Evolutionary conservation across 495 filamentous ascomycete species (phyloP), one percentile per base, ranked within the genome.

Genomic region (Durotheca rogersii): DNA sequence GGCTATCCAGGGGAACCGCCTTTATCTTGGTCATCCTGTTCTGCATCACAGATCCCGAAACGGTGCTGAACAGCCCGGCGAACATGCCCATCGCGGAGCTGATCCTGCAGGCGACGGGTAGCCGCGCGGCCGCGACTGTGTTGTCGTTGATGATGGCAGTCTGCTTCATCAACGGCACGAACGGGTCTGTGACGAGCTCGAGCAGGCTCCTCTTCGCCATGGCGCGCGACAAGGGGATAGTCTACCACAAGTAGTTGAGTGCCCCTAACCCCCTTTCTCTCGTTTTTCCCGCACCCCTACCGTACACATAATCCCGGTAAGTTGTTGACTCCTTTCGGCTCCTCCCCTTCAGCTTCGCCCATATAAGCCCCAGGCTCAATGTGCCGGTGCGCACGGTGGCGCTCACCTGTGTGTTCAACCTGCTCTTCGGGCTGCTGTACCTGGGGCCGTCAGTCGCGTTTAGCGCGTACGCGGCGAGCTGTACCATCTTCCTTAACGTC

Each of bases 221-320:
- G 53, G 73, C 79, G n/a, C 72, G 80, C n/a, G 80, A 82, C 44
- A 75, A 75, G 47, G 79, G 80, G 2, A 66, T 81, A 2, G 72
- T 74, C 0, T 64, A 53, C 43, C 75, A 70, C 50, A 41, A 62
- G 27, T 70, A 58, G 66, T 69, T 42, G 34, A 17, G 12, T 14
- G n/a, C n/a, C n/a, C n/a, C n/a, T n/a, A n/a, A n/a, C 7, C 9
- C 11, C 23, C 11, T 29, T 34, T 6, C 7, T 33, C 7, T 3
- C n/a, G n/a, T n/a, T n/a, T n/a, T 16, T 16, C 15, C 17, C 15
- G 7, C 18, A 21, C 7, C 15, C 1, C 36, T 18, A 31, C 9
- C 27, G 25, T 40, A 7, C n/a, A 30, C 23, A 15, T 9, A 3
- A 27, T 27, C 4, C 4, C 4, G 3, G 10, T 5, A 23, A 23